Base-by-base conservation (phyloP, 78 protist genomes). In the Tieghemostelium lacteum region DNA sequence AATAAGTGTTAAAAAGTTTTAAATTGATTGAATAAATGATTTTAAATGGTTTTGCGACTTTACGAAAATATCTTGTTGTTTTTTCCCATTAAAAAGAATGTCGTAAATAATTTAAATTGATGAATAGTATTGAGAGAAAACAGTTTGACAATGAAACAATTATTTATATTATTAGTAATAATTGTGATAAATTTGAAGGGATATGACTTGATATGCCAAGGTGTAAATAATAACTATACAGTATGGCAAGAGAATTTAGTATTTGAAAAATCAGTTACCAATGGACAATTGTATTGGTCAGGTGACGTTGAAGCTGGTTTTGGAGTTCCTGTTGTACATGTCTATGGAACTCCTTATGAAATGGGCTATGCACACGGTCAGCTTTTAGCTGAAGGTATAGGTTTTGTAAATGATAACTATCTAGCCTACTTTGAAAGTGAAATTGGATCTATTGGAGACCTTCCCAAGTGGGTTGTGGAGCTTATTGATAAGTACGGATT, bases 401-500 rank as follows among this genome's bases (percentile, higher is more conserved):
- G 12, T 8, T 49, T 16, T 49, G 54, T 49, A 8, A 16, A 49
- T 49, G 54, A 8, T 16, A 49, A 49, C 12, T 16, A 16, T 16
- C 12, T 49, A 8, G 12, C 8, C 24, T 49, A 49, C 54, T 49
- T 49, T 49, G 54, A 49, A 16, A 49, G 12, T 16, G 54, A 49
- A 12, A 49, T 49, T 49, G 54, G 24, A 16, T 8, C 24, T 12
- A 16, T 49, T 49, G 12, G 54, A 8, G 54, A 12, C 12, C 24
- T 49, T 12, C 54, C 54, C 8, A 12, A 49, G 54, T 49, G 54
- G 54, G 54, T 12, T 12, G 54, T 49, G 12, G 12, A 49, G 54
- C n/a, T n/a, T n/a, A n/a, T 88, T 45, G 94, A 88, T 33, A 22
- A 36, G 16, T 78, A 39, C n/a, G 95, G 95, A 14, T 20, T 73